Evolutionary conservation across 2,329 filamentous ascomycete genomes (phyloP).

Genomic region (Neurospora crassa): DNA sequence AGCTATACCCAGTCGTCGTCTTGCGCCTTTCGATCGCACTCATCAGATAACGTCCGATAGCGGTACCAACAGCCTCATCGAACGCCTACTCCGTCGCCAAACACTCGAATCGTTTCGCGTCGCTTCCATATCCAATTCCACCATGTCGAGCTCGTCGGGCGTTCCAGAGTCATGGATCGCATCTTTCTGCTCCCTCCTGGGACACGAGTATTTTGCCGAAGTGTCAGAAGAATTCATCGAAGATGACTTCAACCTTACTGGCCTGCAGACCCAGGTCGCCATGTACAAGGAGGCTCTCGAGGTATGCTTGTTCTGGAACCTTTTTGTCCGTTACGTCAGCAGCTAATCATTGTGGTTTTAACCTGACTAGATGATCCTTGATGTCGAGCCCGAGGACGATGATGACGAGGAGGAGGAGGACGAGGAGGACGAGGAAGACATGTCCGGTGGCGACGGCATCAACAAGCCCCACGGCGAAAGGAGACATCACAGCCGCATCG

Average conservation of each 20-base stretch:
- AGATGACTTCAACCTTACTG: slow-evolving; percentile 98
- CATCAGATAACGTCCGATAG: neutral
- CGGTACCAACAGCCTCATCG: neutral
- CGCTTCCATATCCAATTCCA: slow-evolving; percentile 11
- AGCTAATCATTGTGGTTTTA: neutral
- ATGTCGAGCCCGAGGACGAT: slow-evolving; percentile 92
- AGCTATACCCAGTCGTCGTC: neutral
- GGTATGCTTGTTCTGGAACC: slow-evolving; percentile 29
- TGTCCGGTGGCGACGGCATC: slow-evolving; percentile 50
- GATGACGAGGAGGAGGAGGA: slow-evolving; percentile 81
- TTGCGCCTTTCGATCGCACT: neutral
- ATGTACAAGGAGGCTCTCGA: slow-evolving; percentile 99
- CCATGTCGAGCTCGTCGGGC: slow-evolving; percentile 52
- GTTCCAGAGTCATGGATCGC: slow-evolving; percentile 90
- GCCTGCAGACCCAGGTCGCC: slow-evolving; percentile 85
- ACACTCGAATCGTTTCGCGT: neutral
- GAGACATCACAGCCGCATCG: slow-evolving; percentile 73
- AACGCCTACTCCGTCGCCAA: neutral
- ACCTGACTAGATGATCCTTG: slow-evolving; percentile 74
- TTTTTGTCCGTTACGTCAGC: neutral
- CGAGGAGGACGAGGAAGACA: slow-evolving; percentile 63
- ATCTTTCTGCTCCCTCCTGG: slow-evolving; percentile 88
- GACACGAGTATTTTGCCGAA: slow-evolving; percentile 98
- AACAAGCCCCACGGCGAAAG: slow-evolving; percentile 49
- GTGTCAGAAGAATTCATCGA: slow-evolving; percentile 99